Evolutionary conservation across 495 filamentous ascomycete genomes (phyloP).

Genomic region (Hyaloscypha hepaticicola): DNA sequence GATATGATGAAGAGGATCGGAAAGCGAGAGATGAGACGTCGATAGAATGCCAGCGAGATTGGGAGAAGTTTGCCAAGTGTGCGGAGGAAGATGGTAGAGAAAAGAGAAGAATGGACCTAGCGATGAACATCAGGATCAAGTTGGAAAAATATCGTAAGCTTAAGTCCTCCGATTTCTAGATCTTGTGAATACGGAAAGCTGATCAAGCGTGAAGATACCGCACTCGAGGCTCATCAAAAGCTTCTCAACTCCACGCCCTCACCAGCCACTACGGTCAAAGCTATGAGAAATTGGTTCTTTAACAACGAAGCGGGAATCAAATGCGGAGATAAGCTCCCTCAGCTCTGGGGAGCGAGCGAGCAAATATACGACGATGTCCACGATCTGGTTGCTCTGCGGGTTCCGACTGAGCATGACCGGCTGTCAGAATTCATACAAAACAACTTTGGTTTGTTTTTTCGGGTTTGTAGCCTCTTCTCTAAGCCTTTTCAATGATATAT

Average conservation of each 20-base stretch:
- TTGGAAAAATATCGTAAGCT: background rate
- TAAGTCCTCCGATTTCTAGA: too few relatives aligned
- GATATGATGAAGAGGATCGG: constrained; percentile 10
- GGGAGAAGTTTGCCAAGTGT: background rate
- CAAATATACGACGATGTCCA: background rate
- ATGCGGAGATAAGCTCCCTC: background rate
- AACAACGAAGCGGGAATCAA: constrained; percentile 5
- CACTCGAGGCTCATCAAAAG: background rate
- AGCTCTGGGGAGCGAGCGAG: background rate
- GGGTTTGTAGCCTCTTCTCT: background rate
- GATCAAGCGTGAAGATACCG: background rate
- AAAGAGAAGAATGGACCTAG: background rate
- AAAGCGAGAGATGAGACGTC: constrained; percentile 5
- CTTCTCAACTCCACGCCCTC: background rate
- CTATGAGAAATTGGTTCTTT: background rate
- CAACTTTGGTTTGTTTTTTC: constrained; percentile 8
- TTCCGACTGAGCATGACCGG: background rate
- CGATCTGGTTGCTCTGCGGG: constrained; percentile 9
- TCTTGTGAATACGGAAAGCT: too few relatives aligned
- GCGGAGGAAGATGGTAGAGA: background rate
- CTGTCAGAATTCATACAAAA: constrained; percentile 11
- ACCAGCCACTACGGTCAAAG: constrained; percentile 4
- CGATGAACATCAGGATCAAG: background rate
- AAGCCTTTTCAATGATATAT: too few relatives aligned
- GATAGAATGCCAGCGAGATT: background rate